Base-by-base conservation (phyloP, 768 basidiomycete genomes). In the Postia placenta region DNA sequence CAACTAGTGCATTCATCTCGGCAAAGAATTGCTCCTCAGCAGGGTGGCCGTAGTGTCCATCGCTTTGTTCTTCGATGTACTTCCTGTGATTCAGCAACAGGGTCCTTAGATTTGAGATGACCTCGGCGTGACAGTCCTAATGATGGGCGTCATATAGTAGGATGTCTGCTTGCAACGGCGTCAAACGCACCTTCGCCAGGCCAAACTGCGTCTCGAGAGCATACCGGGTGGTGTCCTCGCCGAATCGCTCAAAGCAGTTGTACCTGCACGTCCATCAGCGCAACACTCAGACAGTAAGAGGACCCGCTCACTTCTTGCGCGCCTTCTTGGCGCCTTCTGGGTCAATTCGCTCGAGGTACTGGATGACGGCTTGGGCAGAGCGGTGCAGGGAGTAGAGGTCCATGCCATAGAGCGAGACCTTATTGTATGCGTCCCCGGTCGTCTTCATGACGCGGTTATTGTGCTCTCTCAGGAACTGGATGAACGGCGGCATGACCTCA, bases 1-100 rank as follows among this genome's bases (percentile, higher is more conserved):
- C 64, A 23, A 65, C 56, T 3, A 57, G 49, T 1, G 64, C 61
- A 40, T 65, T 64, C 55, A 63, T 64, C 45, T 62, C 64, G 2
- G 63, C 61, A 35, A 60, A 48, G 47, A 63, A 61, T 35, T 58
- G 60, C 35, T 62, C 58, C 41, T 65, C 61, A 11, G 33, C 41
- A 11, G 56, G 61, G 43, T 59, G 59, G 9, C 23, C 51, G 28
- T 17, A 23, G 42, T 58, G 57, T 3, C 15, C 48, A 22, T 19
- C 2, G 5, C 35, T 24, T 47, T 56, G 50, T 14, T 56, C 56
- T 24, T 57, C 52, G 7, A 60, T 49, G 41, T 62, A 59, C 24
- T 49, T 54, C 6, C 56, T 51, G 20, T 50, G 56, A 17, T 59
- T 59, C 19, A 48, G 42, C 9, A 63, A 42, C 2, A 63, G 51